Conservation (phyloP, 495 filamentous ascomycete genomes). For the Aspergillus affinis region DNA sequence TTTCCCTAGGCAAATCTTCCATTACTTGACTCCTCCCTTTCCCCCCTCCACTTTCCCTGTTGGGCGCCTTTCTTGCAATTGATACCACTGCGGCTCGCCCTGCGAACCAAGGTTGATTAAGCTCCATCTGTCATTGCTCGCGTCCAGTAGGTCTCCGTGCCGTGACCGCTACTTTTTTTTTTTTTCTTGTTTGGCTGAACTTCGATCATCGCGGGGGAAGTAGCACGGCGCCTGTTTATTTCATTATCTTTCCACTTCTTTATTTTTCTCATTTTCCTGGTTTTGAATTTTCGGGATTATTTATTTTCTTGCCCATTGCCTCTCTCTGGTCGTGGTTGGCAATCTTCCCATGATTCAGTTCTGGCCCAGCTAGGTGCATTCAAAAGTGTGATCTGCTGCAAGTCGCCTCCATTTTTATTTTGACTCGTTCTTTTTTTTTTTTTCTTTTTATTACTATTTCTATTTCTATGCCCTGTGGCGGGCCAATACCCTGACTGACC, state of each 20-base stretch:
- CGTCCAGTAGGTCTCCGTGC: slow-evolving; percentile 8
- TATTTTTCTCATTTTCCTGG: no score
- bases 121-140: slow-evolving; percentile 6
- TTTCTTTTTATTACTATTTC: slow-evolving; percentile 1
- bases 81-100: slow-evolving; percentile 15
- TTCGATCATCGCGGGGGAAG: slow-evolving; percentile 14
- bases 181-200: not conserved
- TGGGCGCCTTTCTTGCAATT: slow-evolving; percentile 6
- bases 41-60: slow-evolving; percentile 4
- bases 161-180: slow-evolving; percentile 24
- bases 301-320: slow-evolving; percentile 7
- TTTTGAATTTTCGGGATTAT: not conserved
- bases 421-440: slow-evolving; percentile 3
- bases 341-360: slow-evolving; percentile 5
- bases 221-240: not conserved
- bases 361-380: slow-evolving; percentile 10
- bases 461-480: not conserved
- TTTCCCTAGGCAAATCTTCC: not conserved
- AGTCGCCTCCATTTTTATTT: slow-evolving; percentile 2
- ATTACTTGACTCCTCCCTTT: not conserved
- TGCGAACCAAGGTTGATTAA: slow-evolving; percentile 14
- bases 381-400: slow-evolving; percentile 10
- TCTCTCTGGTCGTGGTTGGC: slow-evolving; percentile 7
- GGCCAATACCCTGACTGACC: not conserved
- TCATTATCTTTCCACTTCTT: slow-evolving; percentile 1